Base-by-base conservation (phyloP, 2,329 filamentous ascomycete genomes). In the Pestalotiopsis sp. region DNA sequence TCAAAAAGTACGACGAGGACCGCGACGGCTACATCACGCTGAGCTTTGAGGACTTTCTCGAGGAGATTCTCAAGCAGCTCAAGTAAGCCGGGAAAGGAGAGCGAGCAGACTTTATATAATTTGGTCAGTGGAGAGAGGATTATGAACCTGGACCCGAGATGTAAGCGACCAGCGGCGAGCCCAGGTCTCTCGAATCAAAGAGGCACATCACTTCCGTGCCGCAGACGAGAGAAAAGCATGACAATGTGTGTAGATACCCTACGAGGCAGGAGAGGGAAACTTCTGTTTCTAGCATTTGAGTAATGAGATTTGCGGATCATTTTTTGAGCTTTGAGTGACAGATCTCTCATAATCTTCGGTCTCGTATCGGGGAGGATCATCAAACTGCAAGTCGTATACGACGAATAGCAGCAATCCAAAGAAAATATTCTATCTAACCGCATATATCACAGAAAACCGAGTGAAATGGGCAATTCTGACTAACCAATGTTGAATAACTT, bases 1-100 rank as follows among this genome's bases (percentile, higher is more conserved):
- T 99, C 80, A 99, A 99, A 87, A 95, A 95, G 82, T 99, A 98
- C 80, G 96, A 99, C 75, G 93, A 97, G 76, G 96, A 99, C 80
- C 89, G 96, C 57, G 96, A 98, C 81, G 96, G 96, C 1, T 98
- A 95, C 79, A 93, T 95, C 74, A 95, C 92, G 3, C 81, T 95
- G 66, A 93, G 91, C 78, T 95, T 95, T 75, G 92, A 94, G 82
- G 92, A 94, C 75, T 94, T 94, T 79, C 82, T 94, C 77, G 91
- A 90, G 49, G 91, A 90, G 81, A 90, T 90, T 71, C 74, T 90
- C 72, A 87, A 87, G 78, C 88, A 90, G 80, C 79, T 90, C 69
- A 88, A 85, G 81, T 88, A 31, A 49, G n/a, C 5, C 12, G 23
- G 1, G 9, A 3, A n/a, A 12, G 20, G 0, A 4, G 12, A 59